Evolutionary conservation across 2,329 filamentous ascomycete genomes (phyloP).

Genomic region (Lachnellula arida): DNA sequence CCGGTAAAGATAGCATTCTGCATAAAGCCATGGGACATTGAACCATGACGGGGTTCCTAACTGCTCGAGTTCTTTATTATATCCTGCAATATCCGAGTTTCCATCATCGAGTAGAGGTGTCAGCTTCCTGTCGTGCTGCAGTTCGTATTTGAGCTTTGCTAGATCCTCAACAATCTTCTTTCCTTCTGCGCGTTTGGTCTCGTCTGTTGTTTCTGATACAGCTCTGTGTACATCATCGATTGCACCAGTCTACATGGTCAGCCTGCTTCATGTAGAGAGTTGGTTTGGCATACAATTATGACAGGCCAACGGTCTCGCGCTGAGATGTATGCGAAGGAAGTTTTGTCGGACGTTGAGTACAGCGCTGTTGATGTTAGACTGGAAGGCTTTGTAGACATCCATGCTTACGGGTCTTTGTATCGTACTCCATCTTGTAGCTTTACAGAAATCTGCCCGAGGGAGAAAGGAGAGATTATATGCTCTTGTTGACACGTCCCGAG

Average conservation of each 20-base stretch:
- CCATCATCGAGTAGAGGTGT: constrained; percentile 39
- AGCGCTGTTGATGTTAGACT: constrained; percentile 48
- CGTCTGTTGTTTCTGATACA: constrained; percentile 48
- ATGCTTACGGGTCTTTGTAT: constrained; percentile 65
- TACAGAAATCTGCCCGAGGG: background rate
- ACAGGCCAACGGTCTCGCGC: constrained; percentile 88
- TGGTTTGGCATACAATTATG: constrained; percentile 62
- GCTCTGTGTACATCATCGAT: constrained; percentile 92
- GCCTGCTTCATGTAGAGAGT: constrained; percentile 1
- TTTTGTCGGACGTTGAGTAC: constrained; percentile 74
- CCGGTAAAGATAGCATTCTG: constrained; percentile 93
- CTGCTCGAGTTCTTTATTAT: constrained; percentile 79
- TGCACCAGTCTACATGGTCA: constrained; percentile 65
- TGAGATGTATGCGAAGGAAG: constrained; percentile 82
- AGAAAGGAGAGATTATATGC: background rate
- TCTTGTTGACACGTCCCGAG: background rate
- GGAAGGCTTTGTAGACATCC: background rate
- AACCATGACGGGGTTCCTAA: constrained; percentile 77
- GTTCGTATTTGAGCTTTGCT: constrained; percentile 83
- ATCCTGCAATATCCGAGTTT: constrained; percentile 58
- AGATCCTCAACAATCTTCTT: constrained; percentile 80
- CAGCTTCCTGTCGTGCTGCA: constrained; percentile 80
- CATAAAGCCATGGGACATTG: constrained; percentile 79
- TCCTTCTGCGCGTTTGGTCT: constrained; percentile 69
- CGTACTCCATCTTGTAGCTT: constrained; percentile 58